A percentile compares a stretch with the other conserved stretches of the same genome.
Conservation (phyloP, 169 alveolate genomes). For the Plasmodium gonderi region DNA sequence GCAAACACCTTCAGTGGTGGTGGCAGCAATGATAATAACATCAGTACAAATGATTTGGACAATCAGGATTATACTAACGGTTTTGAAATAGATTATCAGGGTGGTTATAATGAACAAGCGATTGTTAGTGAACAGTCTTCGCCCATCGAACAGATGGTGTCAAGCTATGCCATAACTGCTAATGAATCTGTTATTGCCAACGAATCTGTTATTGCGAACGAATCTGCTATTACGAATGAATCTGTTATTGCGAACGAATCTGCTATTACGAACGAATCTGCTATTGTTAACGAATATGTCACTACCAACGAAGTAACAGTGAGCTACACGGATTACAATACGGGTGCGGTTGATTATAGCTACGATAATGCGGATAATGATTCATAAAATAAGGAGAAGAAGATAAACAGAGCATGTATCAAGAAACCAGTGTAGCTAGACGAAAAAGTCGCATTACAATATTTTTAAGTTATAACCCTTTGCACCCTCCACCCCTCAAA, state of each 20-base stretch:
- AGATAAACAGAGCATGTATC: no score
- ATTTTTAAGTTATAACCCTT: neutral
- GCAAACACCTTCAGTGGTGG: neutral
- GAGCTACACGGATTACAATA: neutral
- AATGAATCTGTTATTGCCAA: neutral
- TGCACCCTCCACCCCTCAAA: neutral
- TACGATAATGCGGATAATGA: neutral
- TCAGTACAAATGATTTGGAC: neutral
- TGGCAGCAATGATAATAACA: neutral
- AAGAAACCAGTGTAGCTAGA: neutral
- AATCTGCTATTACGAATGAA: neutral
- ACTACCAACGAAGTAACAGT: neutral
- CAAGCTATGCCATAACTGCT: neutral
- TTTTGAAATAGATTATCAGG: neutral
- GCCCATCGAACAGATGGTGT: neutral
- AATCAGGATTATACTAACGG: neutral
- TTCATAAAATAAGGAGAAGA: neutral
- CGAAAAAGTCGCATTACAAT: neutral
- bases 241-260: neutral
- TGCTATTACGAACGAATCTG: neutral
- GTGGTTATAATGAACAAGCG: neutral
- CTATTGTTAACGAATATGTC: neutral
- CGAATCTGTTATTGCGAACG: neutral
- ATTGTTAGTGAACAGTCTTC: neutral
- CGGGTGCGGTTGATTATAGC: neutral